Evolutionary conservation across 177 flowering plant species (phyloP), one percentile per base, ranked within the genome.

Genomic region (Telopea speciosissima): DNA sequence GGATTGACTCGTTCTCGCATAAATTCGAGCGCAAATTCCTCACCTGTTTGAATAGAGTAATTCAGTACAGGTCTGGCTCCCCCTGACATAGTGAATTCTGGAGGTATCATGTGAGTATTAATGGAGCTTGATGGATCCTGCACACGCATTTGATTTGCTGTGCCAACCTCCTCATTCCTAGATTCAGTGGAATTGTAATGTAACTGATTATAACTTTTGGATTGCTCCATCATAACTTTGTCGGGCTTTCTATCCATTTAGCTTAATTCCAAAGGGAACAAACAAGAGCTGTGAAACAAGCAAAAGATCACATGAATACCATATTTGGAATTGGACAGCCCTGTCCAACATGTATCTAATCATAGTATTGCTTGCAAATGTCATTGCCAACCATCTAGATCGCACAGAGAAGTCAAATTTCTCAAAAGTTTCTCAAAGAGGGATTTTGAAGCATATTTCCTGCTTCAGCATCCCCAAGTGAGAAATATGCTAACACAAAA

Each of bases 1-100:
- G 87, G 82, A 80, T 81, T 83, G 11, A 84, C 89, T 24, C 93
- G 81, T 31, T 89, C 97, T 26, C 85, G 89, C 91, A 94, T 88
- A 76, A 94, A 94, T 73, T 94, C 97, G 68, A 90, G 87, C 22
- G 94, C 82, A 75, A 94, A 94, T 76, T 90, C 98, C 85, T 94
- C 98, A 12, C 98, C 98, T 33, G 98, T 94, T 85, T 88, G 97
- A 72, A 92, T 89, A 26, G 99, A 92, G 79, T 63, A 94, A 76
- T 89, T 88, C 64, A 24, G 83, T 17, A 83, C 92, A 64, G 92
- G 95, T 74, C 82, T 89, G 63, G 81, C 79, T 74, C 81, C 80
- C 69, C 64, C 83, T 58, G 82, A 54, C 24, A 54, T 61, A 69
- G 14, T 12, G 4, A 73, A 72, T 40, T 83, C 87, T 66, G 88